phyloP scores from a whole-genome alignment of 371 early-diverging fungal species.

The Mucor saturninus region DNA sequence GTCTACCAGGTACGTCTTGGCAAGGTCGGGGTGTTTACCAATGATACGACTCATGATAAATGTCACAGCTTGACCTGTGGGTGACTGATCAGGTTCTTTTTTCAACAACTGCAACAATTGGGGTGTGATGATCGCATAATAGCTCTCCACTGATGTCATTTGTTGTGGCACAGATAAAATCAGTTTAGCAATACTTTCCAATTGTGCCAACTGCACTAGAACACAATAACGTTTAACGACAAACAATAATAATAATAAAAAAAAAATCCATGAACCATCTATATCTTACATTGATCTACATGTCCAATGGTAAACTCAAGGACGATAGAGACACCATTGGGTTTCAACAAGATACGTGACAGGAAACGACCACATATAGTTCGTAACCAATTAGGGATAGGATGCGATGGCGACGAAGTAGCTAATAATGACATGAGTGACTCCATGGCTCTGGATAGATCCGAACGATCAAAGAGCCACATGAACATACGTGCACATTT shows the following conservation, averaged over 20 bases:
- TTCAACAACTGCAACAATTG: conserved; percentile 48
- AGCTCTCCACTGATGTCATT: conserved; percentile 62
- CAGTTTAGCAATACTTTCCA: conserved; percentile 67
- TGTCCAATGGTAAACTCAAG: conserved; percentile 69
- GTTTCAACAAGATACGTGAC: conserved; percentile 63
- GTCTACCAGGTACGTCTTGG: conserved; percentile 58
- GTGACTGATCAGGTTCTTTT: conserved; percentile 27
- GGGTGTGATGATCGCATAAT: conserved; percentile 64
- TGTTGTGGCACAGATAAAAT: conserved; percentile 71
- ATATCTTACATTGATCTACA: conserved; percentile 42
- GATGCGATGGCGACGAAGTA: conserved; percentile 54
- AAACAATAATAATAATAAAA: conserved; percentile 18
- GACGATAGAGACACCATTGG: conserved; percentile 65
- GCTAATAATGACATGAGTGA: conserved; percentile 65
- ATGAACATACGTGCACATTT: conserved; percentile 52
- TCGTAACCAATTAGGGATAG: conserved; percentile 66
- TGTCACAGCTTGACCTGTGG: conserved; percentile 50
- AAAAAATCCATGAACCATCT: neutral
- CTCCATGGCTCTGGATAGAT: conserved; percentile 63
- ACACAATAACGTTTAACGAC: neutral
- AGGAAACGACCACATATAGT: conserved; percentile 69
- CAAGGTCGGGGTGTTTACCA: conserved; percentile 51
- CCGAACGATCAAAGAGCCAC: conserved; percentile 57
- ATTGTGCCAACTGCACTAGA: conserved; percentile 57
- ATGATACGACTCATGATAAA: conserved; percentile 59